Percentiles rank a stretch among this genome's conserved stretches.
phyloP scores from a whole-genome alignment of 208 protist species.

The Leishmania gerbilli region DNA sequence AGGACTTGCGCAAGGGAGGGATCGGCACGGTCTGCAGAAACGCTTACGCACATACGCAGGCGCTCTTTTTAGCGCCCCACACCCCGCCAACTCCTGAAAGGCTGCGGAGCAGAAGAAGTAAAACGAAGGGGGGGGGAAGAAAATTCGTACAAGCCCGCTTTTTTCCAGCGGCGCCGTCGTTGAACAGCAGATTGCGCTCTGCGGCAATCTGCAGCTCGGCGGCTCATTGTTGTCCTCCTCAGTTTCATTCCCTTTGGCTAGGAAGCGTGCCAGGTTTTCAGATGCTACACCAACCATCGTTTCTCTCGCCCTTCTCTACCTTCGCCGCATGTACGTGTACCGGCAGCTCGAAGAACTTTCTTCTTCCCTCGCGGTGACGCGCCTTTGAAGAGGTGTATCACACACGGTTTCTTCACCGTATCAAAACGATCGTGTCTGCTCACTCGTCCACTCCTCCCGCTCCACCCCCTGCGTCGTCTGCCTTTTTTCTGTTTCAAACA shows the following conservation, averaged over 20 bases:
- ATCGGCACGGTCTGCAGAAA: not conserved
- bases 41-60: not conserved
- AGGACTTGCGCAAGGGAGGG: not conserved
- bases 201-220: not conserved
- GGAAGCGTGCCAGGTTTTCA: not conserved
- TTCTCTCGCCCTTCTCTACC: not conserved
- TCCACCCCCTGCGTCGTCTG: not conserved
- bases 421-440: not conserved
- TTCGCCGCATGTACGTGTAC: not conserved
- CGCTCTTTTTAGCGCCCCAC: not conserved
- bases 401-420: not conserved
- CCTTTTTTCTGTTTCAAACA: not conserved
- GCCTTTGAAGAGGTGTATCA: not conserved
- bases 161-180: not conserved
- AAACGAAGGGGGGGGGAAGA: too few relatives aligned
- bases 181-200: not conserved
- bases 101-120: not conserved
- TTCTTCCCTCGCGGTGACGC: not conserved
- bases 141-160: not conserved
- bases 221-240: not conserved
- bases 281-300: too few relatives aligned
- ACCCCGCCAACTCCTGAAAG: not conserved
- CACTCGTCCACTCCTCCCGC: not conserved
- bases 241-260: not conserved
- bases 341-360: not conserved